Percentiles rank a stretch among this genome's conserved stretches.
These are phyloP conservation scores for Hirsutella thompsonii DNA, from an alignment of 2,329 filamentous ascomycete species.

Conservation along the genomic window DNA sequence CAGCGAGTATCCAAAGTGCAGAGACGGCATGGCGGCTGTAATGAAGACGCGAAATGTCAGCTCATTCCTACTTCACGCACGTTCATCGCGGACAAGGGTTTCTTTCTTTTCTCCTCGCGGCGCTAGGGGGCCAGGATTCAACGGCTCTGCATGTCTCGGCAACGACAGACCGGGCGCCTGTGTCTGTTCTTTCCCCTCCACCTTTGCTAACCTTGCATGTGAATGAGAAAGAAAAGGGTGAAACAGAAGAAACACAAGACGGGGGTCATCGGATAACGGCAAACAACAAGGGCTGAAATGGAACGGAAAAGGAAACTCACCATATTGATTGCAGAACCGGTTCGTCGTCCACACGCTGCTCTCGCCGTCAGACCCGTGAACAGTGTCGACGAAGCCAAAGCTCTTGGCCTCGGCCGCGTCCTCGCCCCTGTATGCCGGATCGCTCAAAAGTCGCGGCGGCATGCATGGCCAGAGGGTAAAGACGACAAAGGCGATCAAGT, in stretches of 20 bases:
- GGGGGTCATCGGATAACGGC: no score
- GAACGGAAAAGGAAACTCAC: constrained; percentile 21
- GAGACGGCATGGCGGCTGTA: constrained; percentile 57
- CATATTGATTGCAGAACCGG: constrained; percentile 64
- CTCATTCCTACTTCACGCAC: no score
- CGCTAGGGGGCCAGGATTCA: neutral
- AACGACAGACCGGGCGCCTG: neutral
- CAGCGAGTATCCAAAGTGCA: constrained; percentile 65
- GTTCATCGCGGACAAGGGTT: no score
- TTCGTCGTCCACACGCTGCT: constrained; percentile 57
- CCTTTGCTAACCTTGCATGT: no score
- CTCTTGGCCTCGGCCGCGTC: constrained; percentile 45
- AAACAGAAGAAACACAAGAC: no score
- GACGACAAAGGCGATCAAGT: constrained; percentile 45
- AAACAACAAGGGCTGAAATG: no score
- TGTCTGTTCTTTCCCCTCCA: no score
- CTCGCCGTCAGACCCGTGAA: constrained; percentile 34
- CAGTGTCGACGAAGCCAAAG: constrained; percentile 49
- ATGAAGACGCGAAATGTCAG: constrained; percentile 1
- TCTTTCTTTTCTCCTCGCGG: neutral
- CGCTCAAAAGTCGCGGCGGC: constrained; percentile 47
- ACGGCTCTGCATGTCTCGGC: neutral
- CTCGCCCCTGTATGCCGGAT: constrained; percentile 38
- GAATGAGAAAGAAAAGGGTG: no score
- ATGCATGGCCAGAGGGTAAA: constrained; percentile 54